Evolutionary conservation across 2,329 filamentous ascomycete species (phyloP).

Genomic region (Fusarium sulawesiense): DNA sequence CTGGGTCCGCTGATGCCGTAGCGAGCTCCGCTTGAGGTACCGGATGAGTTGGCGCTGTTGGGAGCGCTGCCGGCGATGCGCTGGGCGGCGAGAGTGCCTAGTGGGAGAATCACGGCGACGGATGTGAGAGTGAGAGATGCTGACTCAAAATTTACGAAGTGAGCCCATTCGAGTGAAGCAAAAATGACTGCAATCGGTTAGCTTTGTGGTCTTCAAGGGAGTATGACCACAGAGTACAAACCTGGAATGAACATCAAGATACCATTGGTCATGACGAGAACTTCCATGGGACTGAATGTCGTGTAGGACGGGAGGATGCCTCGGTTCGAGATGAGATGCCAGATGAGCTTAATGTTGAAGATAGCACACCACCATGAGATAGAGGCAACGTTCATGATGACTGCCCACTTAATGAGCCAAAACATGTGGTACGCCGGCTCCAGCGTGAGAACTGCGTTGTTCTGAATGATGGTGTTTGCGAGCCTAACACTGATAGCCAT

Average conservation of each 20-base stretch:
- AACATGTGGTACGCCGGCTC: constrained; percentile 40
- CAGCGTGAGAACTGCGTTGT: constrained; percentile 45
- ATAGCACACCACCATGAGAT: constrained; percentile 67
- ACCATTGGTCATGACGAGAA: constrained; percentile 66
- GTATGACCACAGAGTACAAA: constrained; percentile 44
- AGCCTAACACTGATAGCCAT: constrained; percentile 50
- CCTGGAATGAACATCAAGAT: constrained; percentile 67
- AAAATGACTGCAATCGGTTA: constrained; percentile 59
- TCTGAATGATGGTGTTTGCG: constrained; percentile 53
- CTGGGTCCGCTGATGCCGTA: constrained; percentile 28
- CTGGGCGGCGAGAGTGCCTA: constrained; percentile 64
- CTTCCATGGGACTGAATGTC: constrained; percentile 63
- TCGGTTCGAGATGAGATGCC: constrained; percentile 61
- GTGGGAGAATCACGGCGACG: constrained; percentile 63
- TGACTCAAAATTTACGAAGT: constrained; percentile 59
- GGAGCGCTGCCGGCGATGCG: constrained; percentile 51
- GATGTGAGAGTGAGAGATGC: constrained; percentile 62
- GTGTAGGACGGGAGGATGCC: constrained; percentile 58
- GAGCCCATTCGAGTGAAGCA: constrained; percentile 58
- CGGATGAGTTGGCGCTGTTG: constrained; percentile 37
- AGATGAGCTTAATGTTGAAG: constrained; percentile 64
- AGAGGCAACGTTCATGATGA: constrained; percentile 55
- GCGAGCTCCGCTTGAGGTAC: constrained; percentile 27
- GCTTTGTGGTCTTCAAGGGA: not conserved
- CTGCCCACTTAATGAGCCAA: constrained; percentile 55